Conservation (phyloP, 208 protist genomes). For the Acanthamoeba lenticulata region DNA sequence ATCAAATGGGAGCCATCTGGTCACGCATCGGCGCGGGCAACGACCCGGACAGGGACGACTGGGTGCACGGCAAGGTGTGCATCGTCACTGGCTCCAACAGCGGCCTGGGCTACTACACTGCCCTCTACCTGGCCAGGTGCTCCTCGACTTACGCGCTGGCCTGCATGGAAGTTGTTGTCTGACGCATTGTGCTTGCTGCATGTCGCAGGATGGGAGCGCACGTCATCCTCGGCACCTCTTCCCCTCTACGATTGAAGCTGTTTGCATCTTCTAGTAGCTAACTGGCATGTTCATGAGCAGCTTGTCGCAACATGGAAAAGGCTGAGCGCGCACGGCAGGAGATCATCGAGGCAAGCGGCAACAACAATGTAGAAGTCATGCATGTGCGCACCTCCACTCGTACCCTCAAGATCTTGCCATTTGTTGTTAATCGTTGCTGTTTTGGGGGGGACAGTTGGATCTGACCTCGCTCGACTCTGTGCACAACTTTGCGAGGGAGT, state of each 20-base stretch:
- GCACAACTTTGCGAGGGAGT: not conserved
- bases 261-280: no score
- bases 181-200: not conserved
- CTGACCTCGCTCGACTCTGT: not conserved
- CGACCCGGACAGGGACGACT: not conserved
- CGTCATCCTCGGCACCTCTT: not conserved
- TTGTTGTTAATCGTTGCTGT: not conserved
- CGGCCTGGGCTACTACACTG: not conserved
- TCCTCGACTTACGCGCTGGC: not conserved
- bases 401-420: no score
- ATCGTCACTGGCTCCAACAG: not conserved
- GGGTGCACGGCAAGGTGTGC: slow-evolving; percentile 30
- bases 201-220: not conserved
- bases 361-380: not conserved
- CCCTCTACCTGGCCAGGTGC: not conserved
- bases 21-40: not conserved
- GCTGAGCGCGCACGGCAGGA: not conserved
- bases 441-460: not conserved
- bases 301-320: not conserved
- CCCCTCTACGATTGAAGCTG: no score
- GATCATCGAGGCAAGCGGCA: not conserved
- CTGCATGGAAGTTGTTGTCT: not conserved
- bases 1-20: not conserved
- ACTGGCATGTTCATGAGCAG: not conserved
- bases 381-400: not conserved